phyloP scores from a whole-genome alignment of 2,329 filamentous ascomycete species.

The Hymenotorrendiella dingleyae region DNA sequence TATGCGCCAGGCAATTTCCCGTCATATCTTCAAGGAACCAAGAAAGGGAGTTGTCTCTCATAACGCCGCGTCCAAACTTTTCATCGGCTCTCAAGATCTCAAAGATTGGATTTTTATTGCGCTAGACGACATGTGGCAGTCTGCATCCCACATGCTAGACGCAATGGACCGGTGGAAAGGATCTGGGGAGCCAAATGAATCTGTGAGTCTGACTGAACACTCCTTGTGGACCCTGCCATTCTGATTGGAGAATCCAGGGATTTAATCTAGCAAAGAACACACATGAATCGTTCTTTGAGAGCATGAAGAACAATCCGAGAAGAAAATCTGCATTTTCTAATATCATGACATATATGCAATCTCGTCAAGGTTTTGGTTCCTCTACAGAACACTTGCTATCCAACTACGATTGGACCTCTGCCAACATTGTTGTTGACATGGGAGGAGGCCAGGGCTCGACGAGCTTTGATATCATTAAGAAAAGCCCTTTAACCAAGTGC shows the following conservation, averaged over 20 bases:
- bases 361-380: background rate
- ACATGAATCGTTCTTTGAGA: background rate
- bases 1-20: conserved; percentile 3
- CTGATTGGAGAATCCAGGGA: background rate
- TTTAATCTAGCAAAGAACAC: conserved; percentile 1
- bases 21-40: conserved; percentile 4
- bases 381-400: background rate
- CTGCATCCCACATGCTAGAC: background rate
- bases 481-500: conserved; percentile 21
- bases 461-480: conserved; percentile 18
- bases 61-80: background rate
- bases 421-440: conserved; percentile 8
- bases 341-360: background rate
- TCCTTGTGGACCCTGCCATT: background rate
- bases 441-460: conserved; percentile 24
- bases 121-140: background rate
- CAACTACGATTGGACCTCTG: background rate
- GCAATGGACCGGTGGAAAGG: background rate
- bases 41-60: background rate
- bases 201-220: background rate
- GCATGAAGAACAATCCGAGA: background rate
- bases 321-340: background rate
- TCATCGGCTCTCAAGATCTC: background rate
- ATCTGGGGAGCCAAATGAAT: background rate
- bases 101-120: background rate